These are phyloP conservation scores for Sporothrix variecibatus DNA, from an alignment of 2,329 filamentous ascomycete genomes.

Conservation along the genomic window DNA sequence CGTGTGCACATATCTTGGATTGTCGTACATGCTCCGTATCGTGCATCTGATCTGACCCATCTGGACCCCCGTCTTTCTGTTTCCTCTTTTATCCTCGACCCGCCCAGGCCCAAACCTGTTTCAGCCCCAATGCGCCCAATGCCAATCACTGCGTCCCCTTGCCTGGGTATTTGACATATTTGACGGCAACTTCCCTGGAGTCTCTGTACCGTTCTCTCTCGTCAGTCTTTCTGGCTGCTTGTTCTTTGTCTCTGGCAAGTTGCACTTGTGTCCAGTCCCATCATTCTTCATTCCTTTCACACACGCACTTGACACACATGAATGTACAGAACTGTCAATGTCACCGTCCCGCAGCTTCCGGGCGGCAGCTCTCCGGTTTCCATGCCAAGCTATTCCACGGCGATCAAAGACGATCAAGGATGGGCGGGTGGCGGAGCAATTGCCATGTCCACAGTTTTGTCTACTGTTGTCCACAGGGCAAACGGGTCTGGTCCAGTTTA, in stretches of 20 bases:
- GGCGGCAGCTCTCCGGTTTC: slow-evolving; percentile 15
- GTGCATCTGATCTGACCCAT: neutral
- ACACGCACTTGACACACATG: neutral
- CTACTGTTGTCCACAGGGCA: neutral
- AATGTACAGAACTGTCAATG: neutral
- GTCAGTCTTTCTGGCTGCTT: neutral
- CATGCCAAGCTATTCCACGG: slow-evolving; percentile 16
- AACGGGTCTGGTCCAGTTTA: neutral
- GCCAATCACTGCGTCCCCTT: slow-evolving; percentile 22
- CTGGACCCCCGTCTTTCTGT: neutral
- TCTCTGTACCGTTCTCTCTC: neutral
- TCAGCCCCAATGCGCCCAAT: slow-evolving; percentile 22
- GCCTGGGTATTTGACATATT: slow-evolving; percentile 13
- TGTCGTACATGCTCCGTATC: too few species aligned
- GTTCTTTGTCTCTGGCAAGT: neutral
- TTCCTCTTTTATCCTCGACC: slow-evolving; percentile 19
- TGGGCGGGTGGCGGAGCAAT: slow-evolving; percentile 21
- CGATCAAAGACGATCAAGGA: slow-evolving; percentile 22
- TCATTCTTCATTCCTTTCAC: neutral
- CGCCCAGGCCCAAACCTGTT: slow-evolving; percentile 21
- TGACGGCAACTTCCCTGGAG: neutral
- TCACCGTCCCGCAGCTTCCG: slow-evolving; percentile 16
- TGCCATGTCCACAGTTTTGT: neutral
- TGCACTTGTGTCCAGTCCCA: neutral
- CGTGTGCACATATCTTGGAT: neutral